Evolutionary conservation across 306 rosid species (phyloP), one percentile per base, ranked within the genome.

Genomic region (Calophaca sinica): DNA sequence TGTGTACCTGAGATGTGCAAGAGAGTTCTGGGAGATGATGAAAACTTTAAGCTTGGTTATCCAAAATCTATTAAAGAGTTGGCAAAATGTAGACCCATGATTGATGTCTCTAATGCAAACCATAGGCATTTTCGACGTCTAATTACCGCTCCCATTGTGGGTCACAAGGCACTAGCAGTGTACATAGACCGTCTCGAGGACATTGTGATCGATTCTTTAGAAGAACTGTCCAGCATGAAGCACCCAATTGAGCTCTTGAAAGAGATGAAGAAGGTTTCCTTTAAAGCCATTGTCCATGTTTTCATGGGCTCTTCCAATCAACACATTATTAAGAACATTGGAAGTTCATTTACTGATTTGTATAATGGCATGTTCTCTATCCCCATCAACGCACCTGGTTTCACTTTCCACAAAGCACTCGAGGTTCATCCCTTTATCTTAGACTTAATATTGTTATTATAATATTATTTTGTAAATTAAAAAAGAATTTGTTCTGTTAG

Each of bases 81-180:
- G 0, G 0, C 4, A 2, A 1, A 29, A 32, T n/a, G 29, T 9
- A 31, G 20, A 14, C 41, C 13, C 7, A 1, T 74, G 80, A 3
- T 13, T 6, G 28, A 57, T 38, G 70, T 51, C 29, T 44, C 72
- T 1, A 62, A 9, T 9, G 54, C 60, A 0, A 72, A 81, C 11
- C 88, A 81, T 36, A 84, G 44, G 8, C 79, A 61, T 8, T 59
- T 85, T 4, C 77, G 86, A 28, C 44, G 77, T 2, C 62, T 75
- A 5, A 32, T 82, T 4, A 63, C 81, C 1, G 4, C 82, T 29
- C 77, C 84, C 0, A 78, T 81, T 6, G 61, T 36, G 1, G 86
- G 82, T 26, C 49, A 74, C 60, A 65, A 61, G 2, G 77, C 62
- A 1, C 14, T 81, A 1, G 65, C 67, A 0, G 9, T 72, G 58